Evolutionary conservation across 2,329 filamentous ascomycete species (phyloP), one percentile per base, ranked within the genome.

Genomic region (Macrophomina phaseolina): DNA sequence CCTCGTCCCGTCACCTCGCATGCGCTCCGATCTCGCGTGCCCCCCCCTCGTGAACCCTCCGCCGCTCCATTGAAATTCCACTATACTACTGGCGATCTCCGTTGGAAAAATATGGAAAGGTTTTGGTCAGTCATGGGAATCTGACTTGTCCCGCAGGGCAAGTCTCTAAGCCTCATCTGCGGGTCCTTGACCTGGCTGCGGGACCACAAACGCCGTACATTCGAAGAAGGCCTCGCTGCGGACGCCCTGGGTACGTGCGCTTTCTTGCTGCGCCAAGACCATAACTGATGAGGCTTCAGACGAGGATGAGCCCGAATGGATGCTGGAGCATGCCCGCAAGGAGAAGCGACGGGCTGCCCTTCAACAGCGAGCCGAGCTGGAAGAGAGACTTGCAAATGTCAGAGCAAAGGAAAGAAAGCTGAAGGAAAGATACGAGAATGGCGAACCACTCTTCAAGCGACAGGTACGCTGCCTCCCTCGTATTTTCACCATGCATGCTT

Each of bases 151-250:
- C 28, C 0, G 18, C 69, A 91, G 84, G 94, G 94, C 52, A 97
- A 97, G 85, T 97, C 94, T 1, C 80, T 97, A 52, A 97, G 94
- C 70, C 84, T 97, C 34, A 95, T 97, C 69, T 97, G 94, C 75
- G 91, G 90, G 48, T 90, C 93, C 5, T 78, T 97, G 73, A 97
- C 93, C 2, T 97, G 94, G 94, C 83, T 97, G n/a, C 89, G 94
- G 56, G 87, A 92, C 66, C 87, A 94, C 79, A 94, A 96, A 76
- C 82, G 88, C 78, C 76, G 82, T 73, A 71, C 77, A 68, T 79
- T 90, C 82, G 78, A 90, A 82, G 77, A 84, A 75, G 70, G 85
- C 73, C 53, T 85, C 83, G 67, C 83, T 76, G 67, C 78, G 74
- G 67, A 84, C 77, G 56, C 82, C 69, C 74, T 77, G 77, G 70